Percentiles rank a stretch among this genome's conserved stretches.
Evolutionary conservation across 106 monocot species (phyloP).

Genomic region (Dioscorea dumetorum): DNA sequence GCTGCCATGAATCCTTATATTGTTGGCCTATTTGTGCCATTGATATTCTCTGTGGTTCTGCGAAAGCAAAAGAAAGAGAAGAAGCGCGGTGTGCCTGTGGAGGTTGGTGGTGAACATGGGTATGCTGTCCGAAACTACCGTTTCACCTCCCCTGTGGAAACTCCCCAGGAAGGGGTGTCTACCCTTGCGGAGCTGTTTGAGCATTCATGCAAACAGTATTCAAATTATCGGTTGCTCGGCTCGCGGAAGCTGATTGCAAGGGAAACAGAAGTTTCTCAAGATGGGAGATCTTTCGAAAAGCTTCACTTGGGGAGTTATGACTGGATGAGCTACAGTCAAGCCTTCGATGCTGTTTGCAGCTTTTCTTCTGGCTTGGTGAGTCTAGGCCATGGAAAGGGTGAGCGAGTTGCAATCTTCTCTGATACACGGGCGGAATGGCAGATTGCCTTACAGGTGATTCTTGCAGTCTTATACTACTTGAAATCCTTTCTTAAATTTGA

Average conservation of each 20-base stretch:
- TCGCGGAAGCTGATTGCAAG: conserved; percentile 64
- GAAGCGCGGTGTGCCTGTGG: conserved; percentile 69
- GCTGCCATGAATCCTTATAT: conserved; percentile 61
- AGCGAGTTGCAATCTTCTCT: conserved; percentile 87
- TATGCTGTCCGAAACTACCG: conserved; percentile 71
- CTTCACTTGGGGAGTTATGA: conserved; percentile 84
- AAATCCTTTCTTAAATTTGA: too few species aligned
- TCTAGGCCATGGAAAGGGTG: conserved; percentile 63
- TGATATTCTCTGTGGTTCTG: conserved; percentile 40
- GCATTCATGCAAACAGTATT: conserved; percentile 55
- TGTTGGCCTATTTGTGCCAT: conserved; percentile 45
- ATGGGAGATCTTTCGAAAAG: conserved; percentile 94
- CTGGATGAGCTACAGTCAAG: conserved; percentile 66
- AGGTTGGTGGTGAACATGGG: conserved; percentile 78
- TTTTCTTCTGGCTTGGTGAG: conserved; percentile 75
- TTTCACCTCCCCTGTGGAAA: conserved; percentile 49
- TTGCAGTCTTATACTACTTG: neutral
- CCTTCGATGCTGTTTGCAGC: conserved; percentile 53
- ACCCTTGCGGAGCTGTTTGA: conserved; percentile 89
- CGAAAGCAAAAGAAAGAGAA: conserved; percentile 39
- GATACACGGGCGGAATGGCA: conserved; percentile 91
- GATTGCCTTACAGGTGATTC: conserved; percentile 77
- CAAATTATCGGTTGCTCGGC: conserved; percentile 52
- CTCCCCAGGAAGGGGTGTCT: conserved; percentile 69
- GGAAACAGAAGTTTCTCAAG: conserved; percentile 48